These are phyloP conservation scores for Geosmithia morbida DNA, from an alignment of 2,329 filamentous ascomycete genomes.

Conservation along the genomic window DNA sequence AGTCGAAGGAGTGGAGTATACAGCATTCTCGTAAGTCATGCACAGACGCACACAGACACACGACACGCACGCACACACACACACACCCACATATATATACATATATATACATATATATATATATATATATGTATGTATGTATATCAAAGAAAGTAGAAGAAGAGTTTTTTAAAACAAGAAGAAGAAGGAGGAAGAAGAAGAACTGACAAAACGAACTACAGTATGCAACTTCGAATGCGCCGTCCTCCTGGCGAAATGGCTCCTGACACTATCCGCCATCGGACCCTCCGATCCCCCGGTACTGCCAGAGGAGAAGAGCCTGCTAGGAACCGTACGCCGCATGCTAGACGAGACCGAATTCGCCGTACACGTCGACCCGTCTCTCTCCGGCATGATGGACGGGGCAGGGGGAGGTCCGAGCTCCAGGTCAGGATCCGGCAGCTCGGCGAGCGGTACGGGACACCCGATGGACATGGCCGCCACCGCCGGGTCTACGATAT, in stretches of 20 bases:
- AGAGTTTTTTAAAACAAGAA: too few species aligned
- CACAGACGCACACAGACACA: too few species aligned
- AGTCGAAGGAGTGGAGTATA: slow-evolving; percentile 48
- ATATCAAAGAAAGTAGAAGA: too few species aligned
- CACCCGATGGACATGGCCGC: slow-evolving; percentile 17
- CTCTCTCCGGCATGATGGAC: slow-evolving; percentile 23
- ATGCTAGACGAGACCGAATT: slow-evolving; percentile 51
- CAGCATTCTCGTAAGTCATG: slow-evolving; percentile 45
- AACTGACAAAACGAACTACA: slow-evolving; percentile 7
- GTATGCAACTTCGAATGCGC: slow-evolving; percentile 50
- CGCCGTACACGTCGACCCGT: slow-evolving; percentile 43
- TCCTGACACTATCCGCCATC: slow-evolving; percentile 39
- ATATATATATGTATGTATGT: too few species aligned
- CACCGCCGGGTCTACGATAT: not conserved
- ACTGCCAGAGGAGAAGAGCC: slow-evolving; percentile 35
- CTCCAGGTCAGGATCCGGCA: not conserved
- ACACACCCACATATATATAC: too few species aligned
- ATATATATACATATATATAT: too few species aligned
- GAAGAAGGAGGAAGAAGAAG: not conserved
- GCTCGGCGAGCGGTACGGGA: slow-evolving; percentile 1
- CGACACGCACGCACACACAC: too few species aligned
- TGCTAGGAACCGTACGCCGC: slow-evolving; percentile 40
- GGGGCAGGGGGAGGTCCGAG: slow-evolving; percentile 5
- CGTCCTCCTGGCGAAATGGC: slow-evolving; percentile 45
- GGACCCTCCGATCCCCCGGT: slow-evolving; percentile 32